Evolutionary conservation across 106 monocot genomes (phyloP), one percentile per base, ranked within the genome.

Genomic region (Allium sativum): DNA sequence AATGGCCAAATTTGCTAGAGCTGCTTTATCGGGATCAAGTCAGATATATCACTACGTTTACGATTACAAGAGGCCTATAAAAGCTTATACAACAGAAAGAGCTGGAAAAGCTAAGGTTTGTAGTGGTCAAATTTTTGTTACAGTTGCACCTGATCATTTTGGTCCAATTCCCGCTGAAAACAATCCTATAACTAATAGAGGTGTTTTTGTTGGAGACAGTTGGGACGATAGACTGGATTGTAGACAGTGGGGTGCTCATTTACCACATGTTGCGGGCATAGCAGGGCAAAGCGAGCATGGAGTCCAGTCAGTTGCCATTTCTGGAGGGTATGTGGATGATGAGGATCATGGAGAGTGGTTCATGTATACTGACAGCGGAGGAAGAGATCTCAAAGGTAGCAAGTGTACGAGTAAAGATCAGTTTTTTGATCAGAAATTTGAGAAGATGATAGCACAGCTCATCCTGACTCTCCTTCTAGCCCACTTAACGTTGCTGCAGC

Each of bases 301-400:
- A 45, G 81, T 91, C 17, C 98, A 98, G 45, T 92, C 91, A 12
- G 98, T 98, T 44, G 98, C 85, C 42, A 82, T 98, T 6, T 91
- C 91, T 9, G 98, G 98, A 62, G 98, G 98, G 12, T 98, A 98
- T 68, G 65, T 76, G 73, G 98, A 98, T 77, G 98, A 98, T 64
- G 98, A 98, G 51, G 98, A 98, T 63, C 98, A 98, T 75, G 98
- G 98, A 11, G 98, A 98, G 21, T 98, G 98, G 98, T 98, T 98
- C 55, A 80, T 98, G 31, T 98, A 98, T 64, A 96, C 96, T 65
- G 96, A 91, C 53, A 96, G 87, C 63, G 87, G 87, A 12, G 87
- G 82, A 45, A 73, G 82, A 47, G 82, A 82, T 21, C 56, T 87
- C 18, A 87, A 82, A 62, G 87, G 87, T 41, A 87, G 82, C 61